Conservation (phyloP, 352 stramenopile genomes). For the Phytophthora meadii region DNA sequence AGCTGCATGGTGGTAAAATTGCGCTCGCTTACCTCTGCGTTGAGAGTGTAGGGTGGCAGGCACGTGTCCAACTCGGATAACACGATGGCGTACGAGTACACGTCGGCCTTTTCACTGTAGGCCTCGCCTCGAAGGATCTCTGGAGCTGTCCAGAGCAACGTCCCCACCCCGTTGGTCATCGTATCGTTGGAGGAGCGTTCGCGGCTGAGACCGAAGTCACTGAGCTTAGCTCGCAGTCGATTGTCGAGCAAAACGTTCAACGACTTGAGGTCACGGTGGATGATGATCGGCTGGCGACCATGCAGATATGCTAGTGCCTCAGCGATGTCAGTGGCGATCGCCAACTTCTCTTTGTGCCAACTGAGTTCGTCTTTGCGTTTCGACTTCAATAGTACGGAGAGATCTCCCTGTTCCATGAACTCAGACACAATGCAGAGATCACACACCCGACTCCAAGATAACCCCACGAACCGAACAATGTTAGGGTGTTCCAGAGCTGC, state of each 20-base stretch:
- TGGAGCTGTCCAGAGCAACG: constrained; percentile 66
- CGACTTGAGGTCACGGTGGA: constrained; percentile 77
- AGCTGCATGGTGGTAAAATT: constrained; percentile 62
- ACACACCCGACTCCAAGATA: constrained; percentile 59
- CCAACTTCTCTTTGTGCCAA: constrained; percentile 62
- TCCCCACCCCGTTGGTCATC: constrained; percentile 73
- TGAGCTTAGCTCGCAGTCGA: constrained; percentile 60
- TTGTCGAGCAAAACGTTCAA: constrained; percentile 64
- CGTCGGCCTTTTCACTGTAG: constrained; percentile 66
- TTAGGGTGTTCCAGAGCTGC: constrained; percentile 63
- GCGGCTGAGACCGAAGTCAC: constrained; percentile 64
- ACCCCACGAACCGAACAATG: constrained; percentile 71
- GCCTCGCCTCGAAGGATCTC: constrained; percentile 61
- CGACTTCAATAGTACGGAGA: constrained; percentile 54
- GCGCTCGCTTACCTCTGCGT: constrained; percentile 49
- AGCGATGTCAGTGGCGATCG: constrained; percentile 64
- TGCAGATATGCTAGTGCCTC: constrained; percentile 75
- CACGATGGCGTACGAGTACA: constrained; percentile 74
- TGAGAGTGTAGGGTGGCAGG: constrained; percentile 57
- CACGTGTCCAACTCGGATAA: constrained; percentile 71
- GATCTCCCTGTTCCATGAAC: constrained; percentile 65
- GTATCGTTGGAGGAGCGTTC: constrained; percentile 63
- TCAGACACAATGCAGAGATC: constrained; percentile 71
- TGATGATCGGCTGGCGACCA: constrained; percentile 55
- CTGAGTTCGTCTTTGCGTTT: constrained; percentile 42